Evolutionary conservation across 805 yeast genomes (phyloP), one percentile per base, ranked within the genome.

Genomic region (Saccharomycopsis olivae): DNA sequence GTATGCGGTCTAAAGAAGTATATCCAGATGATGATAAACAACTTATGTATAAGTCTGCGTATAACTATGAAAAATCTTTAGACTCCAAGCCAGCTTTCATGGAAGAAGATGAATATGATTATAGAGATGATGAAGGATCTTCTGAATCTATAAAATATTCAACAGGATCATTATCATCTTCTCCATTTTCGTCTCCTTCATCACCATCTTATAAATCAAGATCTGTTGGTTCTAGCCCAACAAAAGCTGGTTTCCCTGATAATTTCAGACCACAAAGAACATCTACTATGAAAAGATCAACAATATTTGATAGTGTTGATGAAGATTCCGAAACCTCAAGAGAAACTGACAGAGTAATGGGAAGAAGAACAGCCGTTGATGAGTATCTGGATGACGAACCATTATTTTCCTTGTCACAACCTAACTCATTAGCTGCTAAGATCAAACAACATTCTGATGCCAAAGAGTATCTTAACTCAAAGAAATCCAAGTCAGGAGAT

Each of bases 221-320:
- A n/a, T 5, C 27, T 5, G 16, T 5, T 9, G 31, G 31, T 11
- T 17, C 14, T 4, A 32, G 41, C 27, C 41, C 41, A 21, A 15
- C 15, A 8, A 16, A 31, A 31, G 25, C 6, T 13, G 17, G 23
- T 23, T 24, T 25, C 8, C 3, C 19, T 21, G 21, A 23, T 4
- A 13, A 27, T 14, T 27, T 17, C 4, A 33, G 34, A 18, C 35
- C 44, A 16, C 10, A 20, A 2, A 20, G 37, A 18, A 32, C 27
- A n/a, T 24, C 46, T 3, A 33, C 41, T 10, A 34, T 32, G 24
- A 38, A 36, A 34, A 19, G 29, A 11, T 29, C 23, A 9, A 41
- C 46, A n/a, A 41, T 45, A n/a, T 42, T 41, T 41, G 48, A 45
- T 23, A 30, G 35, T 27, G 16, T 42, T 11, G 47, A 44, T 8